A percentile compares a stretch with the other conserved stretches of the same genome.
Conservation (phyloP, 2,329 filamentous ascomycete species). For the Malbranchea cinnamomea region DNA sequence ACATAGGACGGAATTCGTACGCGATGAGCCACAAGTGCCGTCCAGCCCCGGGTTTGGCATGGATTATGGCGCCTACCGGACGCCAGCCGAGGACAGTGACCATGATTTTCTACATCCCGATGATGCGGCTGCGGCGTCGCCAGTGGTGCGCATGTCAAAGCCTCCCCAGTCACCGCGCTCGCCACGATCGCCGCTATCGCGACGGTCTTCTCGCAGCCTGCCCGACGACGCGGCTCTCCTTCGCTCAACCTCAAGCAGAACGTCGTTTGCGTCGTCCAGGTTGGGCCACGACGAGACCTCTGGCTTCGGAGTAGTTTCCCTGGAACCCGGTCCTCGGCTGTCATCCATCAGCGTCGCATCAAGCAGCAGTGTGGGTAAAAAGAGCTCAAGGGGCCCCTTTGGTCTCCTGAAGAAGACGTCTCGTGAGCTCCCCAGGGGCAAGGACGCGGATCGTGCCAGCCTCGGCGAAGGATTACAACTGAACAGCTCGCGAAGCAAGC, state of each 20-base stretch:
- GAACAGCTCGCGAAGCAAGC: constrained; percentile 21
- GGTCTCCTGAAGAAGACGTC: constrained; percentile 22
- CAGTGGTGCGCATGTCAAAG: constrained; percentile 68
- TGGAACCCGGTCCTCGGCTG: constrained; percentile 24
- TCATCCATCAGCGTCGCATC: constrained; percentile 27
- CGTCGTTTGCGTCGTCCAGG: constrained; percentile 23
- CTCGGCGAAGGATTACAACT: constrained; percentile 17
- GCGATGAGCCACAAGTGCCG: constrained; percentile 8
- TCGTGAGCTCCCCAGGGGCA: constrained; percentile 23
- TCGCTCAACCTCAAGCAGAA: constrained; percentile 22
- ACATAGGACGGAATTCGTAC: constrained; percentile 15
- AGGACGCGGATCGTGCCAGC: constrained; percentile 22
- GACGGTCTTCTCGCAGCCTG: constrained; percentile 34
- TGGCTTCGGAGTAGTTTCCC: constrained; percentile 25
- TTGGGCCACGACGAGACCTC: constrained; percentile 18
- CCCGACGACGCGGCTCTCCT: constrained; percentile 26
- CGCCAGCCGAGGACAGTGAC: constrained; percentile 36
- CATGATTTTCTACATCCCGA: constrained; percentile 37
- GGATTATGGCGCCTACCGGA: constrained; percentile 54
- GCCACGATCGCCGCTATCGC: constrained; percentile 48
- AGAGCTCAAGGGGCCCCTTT: constrained; percentile 22
- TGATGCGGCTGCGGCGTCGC: constrained; percentile 47
- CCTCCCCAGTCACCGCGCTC: constrained; percentile 62
- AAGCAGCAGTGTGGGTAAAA: constrained; percentile 23
- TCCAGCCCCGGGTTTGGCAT: constrained; percentile 43